Evolutionary conservation across 78 protist genomes (phyloP).

Genomic region (Dictyostelium brefeldianum): DNA sequence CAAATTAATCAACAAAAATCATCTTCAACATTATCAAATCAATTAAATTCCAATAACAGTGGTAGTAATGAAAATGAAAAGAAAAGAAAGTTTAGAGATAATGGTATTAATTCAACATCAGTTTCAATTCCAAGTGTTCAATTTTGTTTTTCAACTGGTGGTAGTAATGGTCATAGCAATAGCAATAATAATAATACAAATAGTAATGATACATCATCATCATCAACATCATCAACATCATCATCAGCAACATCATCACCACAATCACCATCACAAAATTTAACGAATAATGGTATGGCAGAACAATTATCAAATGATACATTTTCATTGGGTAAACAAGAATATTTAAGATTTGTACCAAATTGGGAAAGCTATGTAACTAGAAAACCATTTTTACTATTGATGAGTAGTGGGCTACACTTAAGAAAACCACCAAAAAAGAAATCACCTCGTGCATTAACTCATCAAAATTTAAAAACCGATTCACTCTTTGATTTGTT

Average conservation of each 20-base stretch:
- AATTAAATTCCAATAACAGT: neutral
- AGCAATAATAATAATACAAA: neutral
- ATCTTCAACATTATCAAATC: neutral
- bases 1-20: neutral
- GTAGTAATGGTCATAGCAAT: neutral
- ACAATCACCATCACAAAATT: no score
- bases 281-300: no score
- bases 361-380: constrained; percentile 36
- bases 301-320: neutral
- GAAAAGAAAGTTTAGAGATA: constrained; percentile 39
- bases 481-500: constrained; percentile 28
- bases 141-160: neutral
- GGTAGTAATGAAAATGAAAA: neutral
- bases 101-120: neutral
- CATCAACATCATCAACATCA: neutral
- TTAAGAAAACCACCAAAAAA: constrained; percentile 5
- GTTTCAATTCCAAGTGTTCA: neutral
- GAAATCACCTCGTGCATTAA: constrained; percentile 1
- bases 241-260: neutral
- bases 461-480: neutral
- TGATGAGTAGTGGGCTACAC: neutral
- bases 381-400: constrained; percentile 49
- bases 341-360: neutral
- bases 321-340: neutral
- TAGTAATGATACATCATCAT: neutral